Base-by-base conservation (phyloP, 2,329 filamentous ascomycete genomes). In the Annulohypoxylon truncatum region DNA sequence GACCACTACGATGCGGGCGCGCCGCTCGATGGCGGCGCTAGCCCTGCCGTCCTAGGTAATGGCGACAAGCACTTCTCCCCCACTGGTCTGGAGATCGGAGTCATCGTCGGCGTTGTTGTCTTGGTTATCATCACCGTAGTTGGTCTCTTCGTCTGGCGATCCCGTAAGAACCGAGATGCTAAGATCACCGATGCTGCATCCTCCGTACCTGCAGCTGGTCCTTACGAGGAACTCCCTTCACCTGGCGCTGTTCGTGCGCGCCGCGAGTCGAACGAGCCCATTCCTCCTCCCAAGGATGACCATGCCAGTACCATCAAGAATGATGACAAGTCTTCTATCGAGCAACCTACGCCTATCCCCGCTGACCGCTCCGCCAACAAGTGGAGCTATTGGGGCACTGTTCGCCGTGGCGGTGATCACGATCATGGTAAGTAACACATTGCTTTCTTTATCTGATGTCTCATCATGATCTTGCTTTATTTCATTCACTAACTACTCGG, bases 61-160 rank as follows among this genome's bases (percentile, higher is more conserved):
- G 35, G 35, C 33, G 47, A 51, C 13, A 20, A 50, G 20, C 65
- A 69, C 44, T 64, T 59, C 26, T 55, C 65, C 5, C 67, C 72
- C 2, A 69, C 65, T 4, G 66, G 64, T 18, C 57, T 75, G 0
- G 75, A 76, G 65, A 71, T 76, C 10, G 74, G 75, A 4, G 59
- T 77, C 57, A 76, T 76, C 26, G 68, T 74, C 3, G 74, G 71
- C 6, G 65, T 74, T 15, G 57, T 74, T 20, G 40, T 52, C 0
- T 2, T 76, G 4, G 72, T 75, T 38, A 15, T 74, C 46, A 5
- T 74, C 48, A 69, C 61, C 13, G 61, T 76, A 2, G 33, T 72
- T 8, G 69, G 67, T 33, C 28, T 77, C 7, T 76, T 77, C 66
- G 52, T 72, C 57, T 76, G 74, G 72, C 71, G 75, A 48, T 61